Conservation (phyloP, 345 rosid genomes). For the Gossypioides kirkii region DNA sequence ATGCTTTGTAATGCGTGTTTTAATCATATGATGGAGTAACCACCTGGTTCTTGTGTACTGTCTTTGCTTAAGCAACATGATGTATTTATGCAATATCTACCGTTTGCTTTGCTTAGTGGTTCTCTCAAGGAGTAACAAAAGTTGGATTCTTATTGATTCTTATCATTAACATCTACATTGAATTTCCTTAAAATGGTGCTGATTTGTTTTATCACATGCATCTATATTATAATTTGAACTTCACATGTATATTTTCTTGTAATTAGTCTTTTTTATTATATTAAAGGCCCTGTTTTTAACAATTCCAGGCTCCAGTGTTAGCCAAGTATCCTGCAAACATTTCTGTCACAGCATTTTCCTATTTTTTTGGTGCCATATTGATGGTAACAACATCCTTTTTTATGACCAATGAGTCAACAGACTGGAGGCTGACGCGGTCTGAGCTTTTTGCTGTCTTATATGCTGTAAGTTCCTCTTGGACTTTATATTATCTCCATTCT, state of each 20-base stretch:
- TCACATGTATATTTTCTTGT: constrained; percentile 12
- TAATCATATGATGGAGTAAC: constrained; percentile 4
- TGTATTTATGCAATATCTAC: neutral
- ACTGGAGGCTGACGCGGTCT: constrained; percentile 77
- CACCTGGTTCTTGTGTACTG: neutral
- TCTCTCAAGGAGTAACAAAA: neutral
- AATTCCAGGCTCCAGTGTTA: constrained; percentile 74
- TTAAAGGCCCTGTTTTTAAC: neutral
- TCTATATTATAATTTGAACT: neutral
- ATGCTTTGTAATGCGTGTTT: neutral
- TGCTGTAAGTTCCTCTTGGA: constrained; percentile 58
- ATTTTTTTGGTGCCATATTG: constrained; percentile 70
- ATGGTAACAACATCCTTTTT: constrained; percentile 70
- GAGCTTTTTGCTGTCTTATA: constrained; percentile 78
- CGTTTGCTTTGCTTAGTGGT: neutral
- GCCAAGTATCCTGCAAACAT: constrained; percentile 79
- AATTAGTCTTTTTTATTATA: neutral
- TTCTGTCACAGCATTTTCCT: constrained; percentile 78
- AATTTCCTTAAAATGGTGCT: neutral
- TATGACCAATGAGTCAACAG: constrained; percentile 61
- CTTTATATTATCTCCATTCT: constrained; percentile 4
- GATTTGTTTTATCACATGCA: neutral
- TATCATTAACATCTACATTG: neutral
- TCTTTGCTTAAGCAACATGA: neutral
- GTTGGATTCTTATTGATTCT: neutral